Conservation (phyloP, 2,329 filamentous ascomycete genomes). For the Graphiopsis chlorocephala region DNA sequence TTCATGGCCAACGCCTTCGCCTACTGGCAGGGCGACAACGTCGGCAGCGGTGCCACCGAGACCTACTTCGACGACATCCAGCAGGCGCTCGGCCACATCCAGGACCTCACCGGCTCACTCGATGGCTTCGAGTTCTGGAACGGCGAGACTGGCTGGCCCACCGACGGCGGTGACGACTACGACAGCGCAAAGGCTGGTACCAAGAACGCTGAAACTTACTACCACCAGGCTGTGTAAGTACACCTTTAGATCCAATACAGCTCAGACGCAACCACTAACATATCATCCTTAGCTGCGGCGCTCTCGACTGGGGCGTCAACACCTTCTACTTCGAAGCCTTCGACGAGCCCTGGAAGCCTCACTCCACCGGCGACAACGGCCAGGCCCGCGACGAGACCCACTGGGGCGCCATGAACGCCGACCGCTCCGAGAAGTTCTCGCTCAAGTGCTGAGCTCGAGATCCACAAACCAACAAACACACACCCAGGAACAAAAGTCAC, state of each 20-base stretch:
- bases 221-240: conserved; percentile 52
- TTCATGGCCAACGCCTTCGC: conserved; percentile 67
- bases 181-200: conserved; percentile 59
- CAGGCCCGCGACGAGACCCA: conserved; percentile 61
- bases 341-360: conserved; percentile 59
- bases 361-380: conserved; percentile 61
- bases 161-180: conserved; percentile 60
- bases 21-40: conserved; percentile 66
- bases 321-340: conserved; percentile 74
- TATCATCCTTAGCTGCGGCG: not conserved
- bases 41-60: conserved; percentile 52
- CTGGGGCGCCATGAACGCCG: conserved; percentile 66
- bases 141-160: conserved; percentile 68
- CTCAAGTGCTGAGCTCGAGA: conserved; percentile 39
- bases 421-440: conserved; percentile 58
- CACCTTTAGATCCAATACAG: not conserved
- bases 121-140: conserved; percentile 64
- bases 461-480: not conserved
- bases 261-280: not conserved
- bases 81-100: conserved; percentile 62
- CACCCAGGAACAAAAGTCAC: not conserved
- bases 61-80: conserved; percentile 67
- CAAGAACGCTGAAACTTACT: conserved; percentile 59
- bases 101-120: conserved; percentile 53
- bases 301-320: conserved; percentile 57